Percentiles rank a stretch among this genome's conserved stretches.
Conservation (phyloP, 108 stramenopile species). For the Stephanodiscus triporus region DNA sequence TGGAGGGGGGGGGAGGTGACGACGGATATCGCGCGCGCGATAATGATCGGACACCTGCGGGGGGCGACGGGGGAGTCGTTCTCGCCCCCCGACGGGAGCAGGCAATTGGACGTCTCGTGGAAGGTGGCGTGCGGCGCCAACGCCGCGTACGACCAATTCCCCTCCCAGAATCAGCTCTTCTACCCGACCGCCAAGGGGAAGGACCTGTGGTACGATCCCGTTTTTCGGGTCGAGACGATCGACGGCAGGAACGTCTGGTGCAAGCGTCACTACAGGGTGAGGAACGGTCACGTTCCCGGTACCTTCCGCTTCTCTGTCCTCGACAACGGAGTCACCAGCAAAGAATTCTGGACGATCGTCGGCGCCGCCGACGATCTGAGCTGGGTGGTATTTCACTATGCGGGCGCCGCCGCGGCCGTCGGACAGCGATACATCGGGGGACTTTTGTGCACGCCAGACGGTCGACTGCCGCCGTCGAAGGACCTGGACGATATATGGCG, state of each 20-base stretch:
- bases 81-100: conserved; percentile 21
- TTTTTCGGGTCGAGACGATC: conserved; percentile 93
- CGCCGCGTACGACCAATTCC: conserved; percentile 96
- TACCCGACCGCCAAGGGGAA: conserved; percentile 59
- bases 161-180: conserved; percentile 91
- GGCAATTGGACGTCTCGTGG: conserved; percentile 78
- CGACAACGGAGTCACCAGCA: conserved; percentile 90
- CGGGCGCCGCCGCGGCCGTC: conserved; percentile 90
- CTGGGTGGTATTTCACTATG: conserved; percentile 93
- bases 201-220: conserved; percentile 95
- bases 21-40: conserved; percentile 61
- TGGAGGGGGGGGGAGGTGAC: conserved; percentile 81
- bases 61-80: conserved; percentile 38
- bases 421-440: conserved; percentile 93
- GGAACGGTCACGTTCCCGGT: conserved; percentile 61
- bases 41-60: conserved; percentile 91
- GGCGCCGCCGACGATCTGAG: conserved; percentile 91
- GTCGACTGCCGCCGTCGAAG: conserved; percentile 62
- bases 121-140: conserved; percentile 92
- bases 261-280: conserved; percentile 85
- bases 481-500: conserved; percentile 56
- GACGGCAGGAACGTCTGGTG: conserved; percentile 93
- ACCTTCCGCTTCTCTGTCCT: conserved; percentile 78
- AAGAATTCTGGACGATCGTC: conserved; percentile 94
- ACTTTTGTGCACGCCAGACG: conserved; percentile 90